phyloP scores from a whole-genome alignment of 148 eudicot species.

The Chenopodium berlandieri region DNA sequence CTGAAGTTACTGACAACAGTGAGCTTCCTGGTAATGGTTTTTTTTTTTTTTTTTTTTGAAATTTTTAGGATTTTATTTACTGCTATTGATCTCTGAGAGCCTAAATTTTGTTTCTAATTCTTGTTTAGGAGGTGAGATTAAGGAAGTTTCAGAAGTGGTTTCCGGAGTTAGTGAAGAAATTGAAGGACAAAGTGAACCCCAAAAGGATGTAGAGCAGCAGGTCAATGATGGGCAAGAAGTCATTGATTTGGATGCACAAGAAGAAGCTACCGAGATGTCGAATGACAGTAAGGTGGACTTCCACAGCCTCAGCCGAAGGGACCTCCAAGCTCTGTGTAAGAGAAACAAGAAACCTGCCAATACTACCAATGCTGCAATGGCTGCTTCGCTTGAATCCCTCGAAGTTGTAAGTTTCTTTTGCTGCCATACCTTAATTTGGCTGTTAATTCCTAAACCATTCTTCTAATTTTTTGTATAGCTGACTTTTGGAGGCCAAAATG shows the following conservation, averaged over 20 bases:
- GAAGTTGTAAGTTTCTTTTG: constrained; percentile 38
- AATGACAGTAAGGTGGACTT: constrained; percentile 42
- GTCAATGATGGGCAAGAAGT: constrained; percentile 9
- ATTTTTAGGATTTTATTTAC: not conserved
- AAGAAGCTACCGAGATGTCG: constrained; percentile 11
- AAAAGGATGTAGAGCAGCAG: constrained; percentile 1
- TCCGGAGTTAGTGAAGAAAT: constrained; percentile 19
- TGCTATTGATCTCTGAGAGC: not conserved
- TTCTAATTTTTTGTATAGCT: too few relatives aligned
- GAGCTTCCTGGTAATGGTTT: constrained; percentile 17
- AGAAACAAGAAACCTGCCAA: constrained; percentile 79
- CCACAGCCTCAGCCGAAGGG: constrained; percentile 56
- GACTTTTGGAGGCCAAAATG: too few relatives aligned
- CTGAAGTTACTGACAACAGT: constrained; percentile 22
- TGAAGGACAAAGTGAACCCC: constrained; percentile 9
- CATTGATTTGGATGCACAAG: constrained; percentile 7
- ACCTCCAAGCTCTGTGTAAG: constrained; percentile 71
- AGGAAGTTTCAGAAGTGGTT: constrained; percentile 14
- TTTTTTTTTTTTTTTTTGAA: not conserved
- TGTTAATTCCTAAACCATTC: not conserved
- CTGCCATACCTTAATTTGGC: not conserved
- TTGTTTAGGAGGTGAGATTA: constrained; percentile 15
- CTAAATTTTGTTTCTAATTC: not conserved
- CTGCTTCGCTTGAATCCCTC: constrained; percentile 60
- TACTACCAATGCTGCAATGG: constrained; percentile 71